Conservation (phyloP, 331 rosid species). For the Quercus lobata region DNA sequence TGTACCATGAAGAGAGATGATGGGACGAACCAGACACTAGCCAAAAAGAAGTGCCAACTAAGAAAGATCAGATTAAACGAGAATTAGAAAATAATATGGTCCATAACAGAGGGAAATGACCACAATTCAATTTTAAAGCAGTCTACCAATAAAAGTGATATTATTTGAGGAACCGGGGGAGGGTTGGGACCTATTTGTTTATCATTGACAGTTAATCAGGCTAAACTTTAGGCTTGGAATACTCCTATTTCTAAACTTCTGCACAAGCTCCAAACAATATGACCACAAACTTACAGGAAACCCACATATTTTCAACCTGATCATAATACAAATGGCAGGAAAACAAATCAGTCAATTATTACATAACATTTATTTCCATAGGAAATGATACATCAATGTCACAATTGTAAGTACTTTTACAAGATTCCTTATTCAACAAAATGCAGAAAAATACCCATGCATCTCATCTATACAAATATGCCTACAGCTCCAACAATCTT, state of each 20-base stretch:
- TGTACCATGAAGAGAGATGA: no score
- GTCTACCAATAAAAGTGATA: no score
- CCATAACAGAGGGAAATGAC: no score
- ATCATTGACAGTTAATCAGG: no score
- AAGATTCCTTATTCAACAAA: conserved; percentile 38
- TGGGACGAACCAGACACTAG: no score
- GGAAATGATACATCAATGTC: conserved; percentile 23
- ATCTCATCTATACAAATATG: conserved; percentile 36
- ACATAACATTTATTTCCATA: not conserved
- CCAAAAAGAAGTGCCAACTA: no score
- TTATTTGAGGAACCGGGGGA: no score
- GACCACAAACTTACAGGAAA: not conserved
- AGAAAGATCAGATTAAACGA: no score
- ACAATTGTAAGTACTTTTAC: conserved; percentile 25
- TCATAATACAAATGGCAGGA: not conserved
- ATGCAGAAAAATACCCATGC: conserved; percentile 22
- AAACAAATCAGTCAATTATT: not conserved
- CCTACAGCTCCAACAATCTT: conserved; percentile 42
- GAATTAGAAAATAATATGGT: no score
- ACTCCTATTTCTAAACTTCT: not conserved
- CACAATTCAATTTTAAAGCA: no score
- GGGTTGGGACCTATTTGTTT: no score
- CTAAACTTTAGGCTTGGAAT: no score
- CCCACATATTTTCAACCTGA: not conserved
- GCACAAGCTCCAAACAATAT: not conserved